Evolutionary conservation across 768 basidiomycete genomes (phyloP).

Genomic region (Kwoniella sp.): DNA sequence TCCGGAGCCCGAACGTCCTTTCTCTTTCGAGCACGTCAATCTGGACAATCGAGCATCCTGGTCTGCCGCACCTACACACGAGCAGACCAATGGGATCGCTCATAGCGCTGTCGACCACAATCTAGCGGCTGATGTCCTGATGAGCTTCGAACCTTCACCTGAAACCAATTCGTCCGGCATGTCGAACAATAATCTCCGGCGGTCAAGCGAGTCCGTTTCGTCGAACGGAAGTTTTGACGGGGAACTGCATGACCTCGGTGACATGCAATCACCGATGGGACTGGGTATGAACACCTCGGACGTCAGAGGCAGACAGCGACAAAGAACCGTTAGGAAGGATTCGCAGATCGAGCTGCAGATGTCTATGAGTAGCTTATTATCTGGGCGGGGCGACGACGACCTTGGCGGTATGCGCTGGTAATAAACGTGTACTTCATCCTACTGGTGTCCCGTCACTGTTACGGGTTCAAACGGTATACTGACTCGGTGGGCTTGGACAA

Average conservation of each 20-base stretch:
- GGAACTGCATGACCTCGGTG: conserved; percentile 1
- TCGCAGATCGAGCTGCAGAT: conserved; percentile 23
- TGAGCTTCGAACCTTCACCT: conserved; percentile 28
- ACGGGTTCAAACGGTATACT: no score
- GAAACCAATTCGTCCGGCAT: conserved; percentile 6
- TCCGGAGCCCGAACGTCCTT: conserved; percentile 29
- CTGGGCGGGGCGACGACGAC: conserved; percentile 19
- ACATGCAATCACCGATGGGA: conserved; percentile 3
- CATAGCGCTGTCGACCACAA: conserved; percentile 5
- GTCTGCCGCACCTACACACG: no score
- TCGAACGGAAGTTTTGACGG: conserved; percentile 6
- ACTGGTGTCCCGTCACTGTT: no score
- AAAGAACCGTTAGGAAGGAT: conserved; percentile 15
- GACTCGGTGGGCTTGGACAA: no score
- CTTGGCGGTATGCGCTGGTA: conserved; percentile 33
- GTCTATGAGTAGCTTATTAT: conserved; percentile 26
- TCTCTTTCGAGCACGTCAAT: conserved; percentile 10
- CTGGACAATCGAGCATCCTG: conserved; percentile 1
- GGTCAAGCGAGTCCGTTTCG: conserved; percentile 21
- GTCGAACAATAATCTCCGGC: conserved; percentile 9
- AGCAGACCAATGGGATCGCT: conserved; percentile 1
- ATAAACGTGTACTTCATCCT: no score
- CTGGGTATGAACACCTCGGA: conserved; percentile 9
- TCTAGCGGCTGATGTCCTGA: conserved; percentile 6
- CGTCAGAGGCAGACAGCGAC: conserved; percentile 13